Percentiles rank a stretch among this genome's conserved stretches.
Conservation (phyloP, 148 eudicot genomes). For the Diospyros lotus region DNA sequence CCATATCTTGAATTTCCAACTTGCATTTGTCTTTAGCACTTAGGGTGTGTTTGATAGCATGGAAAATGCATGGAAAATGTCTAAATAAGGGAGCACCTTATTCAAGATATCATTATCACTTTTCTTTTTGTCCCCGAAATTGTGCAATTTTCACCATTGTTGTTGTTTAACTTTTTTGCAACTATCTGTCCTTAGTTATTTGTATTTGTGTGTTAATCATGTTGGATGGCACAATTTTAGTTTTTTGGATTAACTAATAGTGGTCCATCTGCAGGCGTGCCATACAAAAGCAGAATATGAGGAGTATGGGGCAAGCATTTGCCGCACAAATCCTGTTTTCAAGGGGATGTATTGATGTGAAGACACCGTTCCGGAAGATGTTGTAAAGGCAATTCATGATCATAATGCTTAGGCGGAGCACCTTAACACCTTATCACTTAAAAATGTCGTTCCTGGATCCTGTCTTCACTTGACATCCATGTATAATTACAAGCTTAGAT, state of each 20-base stretch:
- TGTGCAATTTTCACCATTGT: too few species aligned
- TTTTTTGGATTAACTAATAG: slow-evolving; percentile 1
- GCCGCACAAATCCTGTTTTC: slow-evolving; percentile 95
- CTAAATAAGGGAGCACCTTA: too few species aligned
- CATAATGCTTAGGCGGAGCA: neutral
- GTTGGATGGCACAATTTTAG: neutral
- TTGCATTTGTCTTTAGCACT: too few species aligned
- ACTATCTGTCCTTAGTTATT: neutral
- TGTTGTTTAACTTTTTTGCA: neutral
- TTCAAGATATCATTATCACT: neutral
- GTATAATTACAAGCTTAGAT: slow-evolving; percentile 17
- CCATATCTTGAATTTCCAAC: too few species aligned
- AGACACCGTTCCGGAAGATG: slow-evolving; percentile 11
- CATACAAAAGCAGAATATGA: slow-evolving; percentile 97
- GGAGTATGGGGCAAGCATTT: slow-evolving; percentile 94
- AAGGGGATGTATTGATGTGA: slow-evolving; percentile 85
- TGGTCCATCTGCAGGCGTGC: slow-evolving; percentile 56
- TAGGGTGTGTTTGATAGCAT: too few species aligned
- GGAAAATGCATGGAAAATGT: too few species aligned
- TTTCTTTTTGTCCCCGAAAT: too few species aligned
- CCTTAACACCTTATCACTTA: neutral
- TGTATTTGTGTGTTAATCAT: neutral
- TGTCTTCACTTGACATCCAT: neutral
- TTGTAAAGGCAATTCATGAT: neutral
- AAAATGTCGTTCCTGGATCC: neutral